A percentile compares a stretch with the other conserved stretches of the same genome.
These are phyloP conservation scores for Xylariaceae sp. DNA, from an alignment of 2,329 filamentous ascomycete species.

Conservation along the genomic window DNA sequence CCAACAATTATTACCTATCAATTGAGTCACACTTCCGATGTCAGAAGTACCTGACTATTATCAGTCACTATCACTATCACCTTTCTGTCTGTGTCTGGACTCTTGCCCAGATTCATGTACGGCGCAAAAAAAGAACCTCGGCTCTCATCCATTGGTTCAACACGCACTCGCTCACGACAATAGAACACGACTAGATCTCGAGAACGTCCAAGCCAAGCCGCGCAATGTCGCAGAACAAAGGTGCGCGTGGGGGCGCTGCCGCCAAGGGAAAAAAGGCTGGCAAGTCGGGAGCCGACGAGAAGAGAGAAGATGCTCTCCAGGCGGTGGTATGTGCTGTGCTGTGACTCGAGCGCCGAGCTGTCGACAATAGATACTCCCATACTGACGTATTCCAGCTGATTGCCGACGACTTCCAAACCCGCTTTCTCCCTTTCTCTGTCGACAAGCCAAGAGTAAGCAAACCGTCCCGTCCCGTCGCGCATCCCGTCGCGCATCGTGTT, in stretches of 20 bases:
- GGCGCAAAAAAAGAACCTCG: background rate
- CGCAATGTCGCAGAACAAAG: slow-evolving; percentile 30
- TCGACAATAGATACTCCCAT: no score
- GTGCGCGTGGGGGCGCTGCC: slow-evolving; percentile 28
- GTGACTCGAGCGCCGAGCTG: background rate
- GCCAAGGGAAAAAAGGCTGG: slow-evolving; percentile 50
- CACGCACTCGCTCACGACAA: no score
- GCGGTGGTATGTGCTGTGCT: slow-evolving; percentile 28
- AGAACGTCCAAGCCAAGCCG: background rate
- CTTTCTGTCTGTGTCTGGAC: background rate
- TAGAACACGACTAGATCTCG: background rate
- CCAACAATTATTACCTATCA: background rate
- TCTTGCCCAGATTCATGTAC: background rate
- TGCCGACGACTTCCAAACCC: slow-evolving; percentile 88
- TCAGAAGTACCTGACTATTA: background rate
- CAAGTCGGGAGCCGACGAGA: slow-evolving; percentile 48
- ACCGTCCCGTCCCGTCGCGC: background rate
- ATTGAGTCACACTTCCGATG: background rate
- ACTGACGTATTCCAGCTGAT: slow-evolving; percentile 55
- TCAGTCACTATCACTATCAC: background rate
- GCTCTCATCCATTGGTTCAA: background rate
- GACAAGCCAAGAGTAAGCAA: slow-evolving; percentile 77
- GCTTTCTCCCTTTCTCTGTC: slow-evolving; percentile 83
- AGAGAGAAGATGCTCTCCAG: slow-evolving; percentile 54
- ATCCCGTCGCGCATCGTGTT: background rate